Evolutionary conservation across 495 filamentous ascomycete species (phyloP), one percentile per base, ranked within the genome.

Genomic region (Venustampulla echinocandica): DNA sequence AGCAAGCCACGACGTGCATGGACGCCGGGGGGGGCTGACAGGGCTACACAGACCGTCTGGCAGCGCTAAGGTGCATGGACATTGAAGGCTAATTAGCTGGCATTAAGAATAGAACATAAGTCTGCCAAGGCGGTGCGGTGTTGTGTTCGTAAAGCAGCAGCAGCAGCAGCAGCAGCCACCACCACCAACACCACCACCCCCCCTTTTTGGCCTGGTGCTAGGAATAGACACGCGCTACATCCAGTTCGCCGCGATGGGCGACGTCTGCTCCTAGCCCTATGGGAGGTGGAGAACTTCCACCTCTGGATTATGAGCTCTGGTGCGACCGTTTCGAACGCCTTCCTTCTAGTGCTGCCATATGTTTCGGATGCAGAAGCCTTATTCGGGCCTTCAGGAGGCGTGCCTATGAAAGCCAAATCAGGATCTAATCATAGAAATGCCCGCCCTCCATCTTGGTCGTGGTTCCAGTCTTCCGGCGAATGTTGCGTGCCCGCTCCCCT

Each of bases 21-120:
- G 14, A 17, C 11, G 11, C 10, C n/a, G 10, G 14, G 36, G 10
- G 36, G 36, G 27, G 27, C 27, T 7, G 27, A 13, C 7, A 30
- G 27, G 13, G 7, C 7, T 6, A 13, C 27, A 30, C 7, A 13
- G 23, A 20, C 10, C 7, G 18, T 32, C 10, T 15, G 15, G 24
- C 42, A 33, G 44, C 50, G 46, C 50, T 48, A 50, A 47, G 27
- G 25, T 11, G 25, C 19, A 23, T 46, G 43, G 11, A 27, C 19
- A 47, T 43, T 47, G 38, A n/a, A 28, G 37, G 50, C 38, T 51
- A 57, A 53, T 53, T 50, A 57, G 47, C 35, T 38, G 25, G 17
- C 49, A 36, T 55, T 55, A 32, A 42, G 35, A 49, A 43, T 22
- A 27, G 40, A 17, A 20, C 30, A 37, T 37, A 37, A 37, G 34